These are phyloP conservation scores for Pseudocercospora fijiensis DNA, from an alignment of 2,329 filamentous ascomycete species.

Conservation along the genomic window DNA sequence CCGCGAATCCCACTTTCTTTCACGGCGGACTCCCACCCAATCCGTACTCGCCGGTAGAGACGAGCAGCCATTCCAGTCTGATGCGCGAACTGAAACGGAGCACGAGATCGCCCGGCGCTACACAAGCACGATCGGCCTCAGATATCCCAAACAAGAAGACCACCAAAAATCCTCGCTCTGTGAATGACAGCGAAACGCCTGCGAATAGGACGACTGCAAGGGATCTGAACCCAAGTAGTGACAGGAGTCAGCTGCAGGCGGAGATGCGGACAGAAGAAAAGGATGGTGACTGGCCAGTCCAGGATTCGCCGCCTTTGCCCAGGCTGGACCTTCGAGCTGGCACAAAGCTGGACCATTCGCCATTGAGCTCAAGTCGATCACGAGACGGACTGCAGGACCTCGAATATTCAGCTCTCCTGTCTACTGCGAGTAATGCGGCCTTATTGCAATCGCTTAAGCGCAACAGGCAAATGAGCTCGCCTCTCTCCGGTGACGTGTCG, in stretches of 20 bases:
- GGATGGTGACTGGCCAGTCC: not conserved
- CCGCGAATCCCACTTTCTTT: not conserved
- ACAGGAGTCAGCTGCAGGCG: slow-evolving; percentile 19
- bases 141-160: not conserved
- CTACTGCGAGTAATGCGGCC: not conserved
- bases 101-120: not conserved
- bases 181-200: not conserved
- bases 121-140: not conserved
- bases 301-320: not conserved
- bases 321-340: not conserved
- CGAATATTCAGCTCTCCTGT: not conserved
- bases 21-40: slow-evolving; percentile 2
- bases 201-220: not conserved
- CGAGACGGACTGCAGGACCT: not conserved
- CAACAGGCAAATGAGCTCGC: not conserved
- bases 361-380: not conserved
- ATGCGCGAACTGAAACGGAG: not conserved
- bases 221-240: slow-evolving; percentile 14
- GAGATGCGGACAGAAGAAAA: slow-evolving; percentile 25
- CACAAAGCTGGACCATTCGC: not conserved
- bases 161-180: not conserved
- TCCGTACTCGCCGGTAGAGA: not conserved
- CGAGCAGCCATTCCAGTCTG: not conserved
- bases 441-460: not conserved
- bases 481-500: not conserved